A percentile compares a stretch with the other conserved stretches of the same genome.
Conservation (phyloP, 106 monocot genomes). For the Gastrodia elata region DNA sequence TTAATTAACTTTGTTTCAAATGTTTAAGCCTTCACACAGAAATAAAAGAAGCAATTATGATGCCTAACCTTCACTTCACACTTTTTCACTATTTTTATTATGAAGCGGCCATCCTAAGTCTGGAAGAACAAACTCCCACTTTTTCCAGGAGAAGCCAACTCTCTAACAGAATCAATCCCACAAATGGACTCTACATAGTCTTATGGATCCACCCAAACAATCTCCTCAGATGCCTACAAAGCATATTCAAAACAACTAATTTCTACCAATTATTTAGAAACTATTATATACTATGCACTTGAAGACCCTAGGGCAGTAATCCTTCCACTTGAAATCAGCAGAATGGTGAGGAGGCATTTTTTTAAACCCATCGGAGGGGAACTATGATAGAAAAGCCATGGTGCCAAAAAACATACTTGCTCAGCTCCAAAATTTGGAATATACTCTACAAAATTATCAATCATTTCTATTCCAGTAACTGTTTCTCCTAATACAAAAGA, state of each 20-base stretch:
- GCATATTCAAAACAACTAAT: background rate
- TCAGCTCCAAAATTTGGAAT: constrained; percentile 97
- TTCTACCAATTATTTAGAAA: no score
- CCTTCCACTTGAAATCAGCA: constrained; percentile 59
- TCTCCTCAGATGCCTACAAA: constrained; percentile 25
- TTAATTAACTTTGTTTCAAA: no score
- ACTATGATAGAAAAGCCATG: constrained; percentile 9
- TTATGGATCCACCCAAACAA: constrained; percentile 33
- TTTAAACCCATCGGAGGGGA: constrained; percentile 54
- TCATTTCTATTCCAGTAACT: constrained; percentile 48
- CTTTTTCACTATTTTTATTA: constrained; percentile 42
- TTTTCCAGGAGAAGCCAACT: constrained; percentile 41
- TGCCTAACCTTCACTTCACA: constrained; percentile 35
- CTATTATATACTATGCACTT: constrained; percentile 29
- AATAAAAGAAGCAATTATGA: background rate
- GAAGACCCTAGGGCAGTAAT: constrained; percentile 66
- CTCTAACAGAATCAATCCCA: constrained; percentile 28
- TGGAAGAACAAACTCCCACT: constrained; percentile 42
- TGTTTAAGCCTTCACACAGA: no score
- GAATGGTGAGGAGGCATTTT: constrained; percentile 46
- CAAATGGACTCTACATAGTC: constrained; percentile 38
- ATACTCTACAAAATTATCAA: constrained; percentile 71
- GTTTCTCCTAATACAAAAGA: constrained; percentile 24
- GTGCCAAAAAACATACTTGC: constrained; percentile 33
- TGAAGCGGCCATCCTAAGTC: constrained; percentile 37